phyloP scores from a whole-genome alignment of 331 rosid species.

The Arachis monticola region DNA sequence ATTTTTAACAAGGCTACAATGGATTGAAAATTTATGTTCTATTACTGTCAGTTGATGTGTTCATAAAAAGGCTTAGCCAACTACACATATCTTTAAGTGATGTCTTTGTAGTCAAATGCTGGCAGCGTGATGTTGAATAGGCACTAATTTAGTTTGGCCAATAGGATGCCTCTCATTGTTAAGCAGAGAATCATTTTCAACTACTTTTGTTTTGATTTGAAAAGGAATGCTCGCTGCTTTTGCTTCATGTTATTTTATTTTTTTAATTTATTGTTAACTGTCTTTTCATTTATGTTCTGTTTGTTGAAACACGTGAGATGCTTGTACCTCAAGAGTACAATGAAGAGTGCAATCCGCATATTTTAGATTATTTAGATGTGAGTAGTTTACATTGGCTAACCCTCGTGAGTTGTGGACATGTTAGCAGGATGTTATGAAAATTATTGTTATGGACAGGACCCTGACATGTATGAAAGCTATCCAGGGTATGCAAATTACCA shows the following conservation, averaged over 20 bases:
- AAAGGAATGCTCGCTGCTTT: too few relatives aligned
- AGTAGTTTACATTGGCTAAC: not conserved
- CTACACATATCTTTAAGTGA: not conserved
- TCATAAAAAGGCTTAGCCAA: not conserved
- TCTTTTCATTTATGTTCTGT: not conserved
- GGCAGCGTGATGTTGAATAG: not conserved
- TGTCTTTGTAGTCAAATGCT: not conserved
- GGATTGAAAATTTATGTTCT: not conserved
- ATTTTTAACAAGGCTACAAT: not conserved
- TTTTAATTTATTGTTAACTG: too few relatives aligned
- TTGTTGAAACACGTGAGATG: slow-evolving; percentile 63
- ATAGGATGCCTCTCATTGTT: not conserved
- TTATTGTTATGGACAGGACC: too few relatives aligned
- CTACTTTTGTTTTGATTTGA: not conserved
- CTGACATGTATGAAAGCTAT: too few relatives aligned
- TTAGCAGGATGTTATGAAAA: not conserved
- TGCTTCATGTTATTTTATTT: not conserved
- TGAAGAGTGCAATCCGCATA: too few relatives aligned
- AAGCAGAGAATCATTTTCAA: not conserved
- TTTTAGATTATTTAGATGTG: too few relatives aligned
- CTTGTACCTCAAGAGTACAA: slow-evolving; percentile 38
- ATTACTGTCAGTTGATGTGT: not conserved
- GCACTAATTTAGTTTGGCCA: not conserved
- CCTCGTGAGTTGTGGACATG: not conserved
- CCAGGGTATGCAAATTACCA: too few relatives aligned